Evolutionary conservation across 1,139 yeast genomes (phyloP).

Genomic region (Blastobotrys buckinghamii): DNA sequence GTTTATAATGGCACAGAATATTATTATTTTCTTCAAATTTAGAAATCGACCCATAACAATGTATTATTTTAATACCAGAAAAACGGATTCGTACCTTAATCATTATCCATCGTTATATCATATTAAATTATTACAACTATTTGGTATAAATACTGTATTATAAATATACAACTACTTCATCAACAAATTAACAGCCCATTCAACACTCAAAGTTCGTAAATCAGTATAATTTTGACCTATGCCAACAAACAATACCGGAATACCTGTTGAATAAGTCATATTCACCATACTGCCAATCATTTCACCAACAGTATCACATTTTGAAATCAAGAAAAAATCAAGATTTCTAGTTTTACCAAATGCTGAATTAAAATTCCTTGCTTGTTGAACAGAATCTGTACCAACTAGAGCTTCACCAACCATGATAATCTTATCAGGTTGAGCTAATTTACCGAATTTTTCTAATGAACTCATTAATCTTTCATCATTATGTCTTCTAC

Average conservation of each 20-base stretch:
- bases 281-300: conserved; percentile 95
- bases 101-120: too few species aligned
- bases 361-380: conserved; percentile 85
- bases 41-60: too few species aligned
- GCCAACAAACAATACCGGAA: conserved; percentile 92
- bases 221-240: conserved; percentile 98
- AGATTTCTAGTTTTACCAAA: conserved; percentile 78
- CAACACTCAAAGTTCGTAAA: conserved; percentile 84
- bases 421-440: conserved; percentile 95
- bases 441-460: conserved; percentile 91
- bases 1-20: too few species aligned
- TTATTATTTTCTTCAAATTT: too few species aligned
- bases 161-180: too few species aligned
- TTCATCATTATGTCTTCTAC: conserved; percentile 93
- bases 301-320: conserved; percentile 97
- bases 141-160: too few species aligned
- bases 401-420: conserved; percentile 98
- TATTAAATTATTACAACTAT: too few species aligned
- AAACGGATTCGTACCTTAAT: too few species aligned
- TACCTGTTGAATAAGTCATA: conserved; percentile 95
- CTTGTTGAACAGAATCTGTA: conserved; percentile 94
- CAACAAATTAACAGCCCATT: conserved; percentile 84
- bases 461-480: conserved; percentile 94
- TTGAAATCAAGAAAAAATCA: conserved; percentile 89
- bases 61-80: too few species aligned